Conservation (phyloP, 2,329 filamentous ascomycete genomes). For the Coniochaeta ligniaria region DNA sequence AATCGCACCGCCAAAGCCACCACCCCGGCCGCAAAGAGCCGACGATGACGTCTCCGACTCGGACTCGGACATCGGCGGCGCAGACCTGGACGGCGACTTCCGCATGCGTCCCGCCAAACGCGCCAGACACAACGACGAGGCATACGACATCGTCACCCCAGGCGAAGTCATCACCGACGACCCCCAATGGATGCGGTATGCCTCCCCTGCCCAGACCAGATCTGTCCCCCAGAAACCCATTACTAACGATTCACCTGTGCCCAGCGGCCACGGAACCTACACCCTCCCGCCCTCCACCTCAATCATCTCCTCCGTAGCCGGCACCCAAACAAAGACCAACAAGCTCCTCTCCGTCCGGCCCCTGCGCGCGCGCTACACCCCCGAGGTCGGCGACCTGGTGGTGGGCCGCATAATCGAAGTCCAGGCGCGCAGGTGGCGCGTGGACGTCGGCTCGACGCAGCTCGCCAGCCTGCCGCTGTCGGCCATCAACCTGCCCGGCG, state of each 20-base stretch:
- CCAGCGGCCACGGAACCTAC: constrained; percentile 88
- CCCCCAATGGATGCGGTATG: constrained; percentile 89
- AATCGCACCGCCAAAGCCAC: constrained; percentile 18
- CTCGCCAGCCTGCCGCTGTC: constrained; percentile 79
- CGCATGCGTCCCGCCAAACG: constrained; percentile 36
- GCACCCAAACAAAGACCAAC: constrained; percentile 88
- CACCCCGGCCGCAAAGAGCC: constrained; percentile 7
- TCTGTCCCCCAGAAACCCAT: constrained; percentile 1
- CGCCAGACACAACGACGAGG: constrained; percentile 18
- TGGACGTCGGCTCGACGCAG: constrained; percentile 84
- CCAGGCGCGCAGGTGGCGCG: constrained; percentile 88
- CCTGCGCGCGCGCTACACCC: constrained; percentile 85
- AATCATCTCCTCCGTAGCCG: constrained; percentile 86
- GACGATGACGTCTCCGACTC: constrained; percentile 25
- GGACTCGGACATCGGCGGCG: constrained; percentile 25
- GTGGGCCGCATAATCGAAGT: constrained; percentile 92
- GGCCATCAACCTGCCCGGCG: constrained; percentile 90
- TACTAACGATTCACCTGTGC: background rate
- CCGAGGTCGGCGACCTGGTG: constrained; percentile 93
- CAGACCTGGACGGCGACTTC: constrained; percentile 34
- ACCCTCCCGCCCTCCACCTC: constrained; percentile 52
- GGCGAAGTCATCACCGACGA: constrained; percentile 84
- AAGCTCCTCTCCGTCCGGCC: constrained; percentile 90
- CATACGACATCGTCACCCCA: constrained; percentile 67
- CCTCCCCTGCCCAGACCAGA: constrained; percentile 1